Percentiles rank a stretch among this genome's conserved stretches.
These are phyloP conservation scores for Phytopythium oedochilum DNA, from an alignment of 352 stramenopile species.

Conservation along the genomic window DNA sequence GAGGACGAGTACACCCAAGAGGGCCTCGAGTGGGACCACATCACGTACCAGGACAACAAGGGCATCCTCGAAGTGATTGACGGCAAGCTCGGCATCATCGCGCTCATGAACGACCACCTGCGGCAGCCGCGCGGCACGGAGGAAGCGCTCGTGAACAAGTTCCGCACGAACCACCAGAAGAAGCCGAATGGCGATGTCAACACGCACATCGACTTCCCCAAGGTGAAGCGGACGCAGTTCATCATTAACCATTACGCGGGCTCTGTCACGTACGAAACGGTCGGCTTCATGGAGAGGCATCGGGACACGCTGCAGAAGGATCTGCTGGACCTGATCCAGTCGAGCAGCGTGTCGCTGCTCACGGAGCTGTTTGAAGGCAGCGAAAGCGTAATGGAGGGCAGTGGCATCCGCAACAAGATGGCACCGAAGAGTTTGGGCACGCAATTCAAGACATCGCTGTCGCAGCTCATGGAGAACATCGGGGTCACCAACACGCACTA, in stretches of 20 bases:
- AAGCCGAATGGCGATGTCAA: conserved; percentile 60
- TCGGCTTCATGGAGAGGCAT: conserved; percentile 97
- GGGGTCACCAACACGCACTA: conserved; percentile 82
- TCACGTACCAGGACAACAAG: conserved; percentile 98
- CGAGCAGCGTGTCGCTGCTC: conserved; percentile 60
- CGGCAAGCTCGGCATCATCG: conserved; percentile 85
- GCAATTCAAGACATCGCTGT: conserved; percentile 83
- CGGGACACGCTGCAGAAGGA: conserved; percentile 94
- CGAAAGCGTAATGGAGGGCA: conserved; percentile 29
- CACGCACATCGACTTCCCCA: conserved; percentile 80
- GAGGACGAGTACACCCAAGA: conserved; percentile 98
- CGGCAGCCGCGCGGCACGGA: conserved; percentile 83
- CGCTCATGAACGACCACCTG: conserved; percentile 86
- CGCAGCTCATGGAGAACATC: conserved; percentile 87
- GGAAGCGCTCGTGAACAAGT: conserved; percentile 87
- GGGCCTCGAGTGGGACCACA: conserved; percentile 97
- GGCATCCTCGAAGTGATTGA: conserved; percentile 97
- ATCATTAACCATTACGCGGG: conserved; percentile 96
- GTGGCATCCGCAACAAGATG: conserved; percentile 45
- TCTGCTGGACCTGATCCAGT: conserved; percentile 86
- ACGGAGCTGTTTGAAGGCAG: conserved; percentile 71
- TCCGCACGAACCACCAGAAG: conserved; percentile 78
- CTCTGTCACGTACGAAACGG: conserved; percentile 91
- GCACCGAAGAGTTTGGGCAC: conserved; percentile 71
- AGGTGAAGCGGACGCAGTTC: conserved; percentile 91